Evolutionary conservation across 1,284 basidiomycete species (phyloP), one percentile per base, ranked within the genome.

Genomic region (Porodaedalea pini): DNA sequence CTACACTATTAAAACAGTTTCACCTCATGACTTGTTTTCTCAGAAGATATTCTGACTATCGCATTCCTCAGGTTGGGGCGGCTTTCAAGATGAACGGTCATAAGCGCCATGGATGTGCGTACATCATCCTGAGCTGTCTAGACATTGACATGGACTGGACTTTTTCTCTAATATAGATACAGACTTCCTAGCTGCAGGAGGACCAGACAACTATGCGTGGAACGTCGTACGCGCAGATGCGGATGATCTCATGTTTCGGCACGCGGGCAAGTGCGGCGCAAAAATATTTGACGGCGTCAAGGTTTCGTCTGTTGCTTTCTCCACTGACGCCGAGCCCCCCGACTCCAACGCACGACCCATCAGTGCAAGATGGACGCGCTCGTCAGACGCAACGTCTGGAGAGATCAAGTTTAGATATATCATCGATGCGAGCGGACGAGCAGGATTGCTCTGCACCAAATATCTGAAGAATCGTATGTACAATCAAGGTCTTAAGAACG

Each of bases 161-260:
- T 29, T 13, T 2, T 27, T n/a, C n/a, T n/a, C n/a, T n/a, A n/a
- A 15, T 25, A 37, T 25, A 86, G 84, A 85, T 63, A 83, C 85
- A 1, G 82, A 86, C 65, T 86, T 86, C 64, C 66, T 83, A 51
- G 78, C 80, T 3, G 52, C 45, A 27, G 63, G 83, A 29, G 83
- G 81, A 19, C 73, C 74, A 11, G 69, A 76, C 39, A 85, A 85
- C 59, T 77, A 75, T 57, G 74, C 85, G 2, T 86, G 82, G 82
- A 86, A 86, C 64, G 83, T 86, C 53, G 83, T 86, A 25, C 82
- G 85, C 39, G 78, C 84, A 2, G 82, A 85, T 67, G 85, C 84
- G 58, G 85, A 87, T 66, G 73, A 81, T 1, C 61, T 86, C 53
- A 73, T 87, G 39, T 70, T 87, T 56, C 77, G 80, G 54, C 82